Base-by-base conservation (phyloP, 768 basidiomycete species). In the Boletales sp. region DNA sequence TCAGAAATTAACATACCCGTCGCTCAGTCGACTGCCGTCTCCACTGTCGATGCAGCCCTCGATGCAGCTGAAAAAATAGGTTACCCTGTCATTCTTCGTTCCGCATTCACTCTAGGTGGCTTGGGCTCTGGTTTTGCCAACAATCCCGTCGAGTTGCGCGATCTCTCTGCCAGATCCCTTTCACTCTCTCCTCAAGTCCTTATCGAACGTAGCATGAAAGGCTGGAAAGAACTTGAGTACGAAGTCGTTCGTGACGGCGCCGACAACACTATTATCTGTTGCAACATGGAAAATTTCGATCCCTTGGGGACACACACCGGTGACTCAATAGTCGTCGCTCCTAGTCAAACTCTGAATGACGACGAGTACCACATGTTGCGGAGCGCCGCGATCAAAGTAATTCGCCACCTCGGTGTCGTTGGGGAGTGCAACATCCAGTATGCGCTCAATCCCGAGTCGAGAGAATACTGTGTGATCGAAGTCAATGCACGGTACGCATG, bases 201-300 rank as follows among this genome's bases (percentile, higher is more conserved):
- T 49, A 94, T 99, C 55, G 97, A 98, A 72, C 88, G 94, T 43
- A 91, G 88, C 59, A 90, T 99, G 87, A 98, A 98, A 72, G 97
- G 97, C 29, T 99, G 97, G 97, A 99, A 99, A 68, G 97, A 99
- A 72, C 80, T 98, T 55, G 97, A 99, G 72, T 99, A 98, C 60
- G 97, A 99, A 68, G 97, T 99, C 54, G 97, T 98, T 62, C 88
- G 97, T 47, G 97, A 99, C 67, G 94, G 80, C 57, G 95, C 95
- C 44, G 97, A 99, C 72, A 97, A 98, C 75, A 97, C 94, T 24
- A 99, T 99, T 70, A 98, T 97, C 61, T 97, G 94, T 74, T 98
- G 95, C 73, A 94, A 94, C 71, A 95, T 95, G 92, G 92, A 97
- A 73, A 98, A 99, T 73, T 99, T 99, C 58, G 97, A 99, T 65